phyloP scores from a whole-genome alignment of 2,329 filamentous ascomycete species.

The Neurospora crassa region DNA sequence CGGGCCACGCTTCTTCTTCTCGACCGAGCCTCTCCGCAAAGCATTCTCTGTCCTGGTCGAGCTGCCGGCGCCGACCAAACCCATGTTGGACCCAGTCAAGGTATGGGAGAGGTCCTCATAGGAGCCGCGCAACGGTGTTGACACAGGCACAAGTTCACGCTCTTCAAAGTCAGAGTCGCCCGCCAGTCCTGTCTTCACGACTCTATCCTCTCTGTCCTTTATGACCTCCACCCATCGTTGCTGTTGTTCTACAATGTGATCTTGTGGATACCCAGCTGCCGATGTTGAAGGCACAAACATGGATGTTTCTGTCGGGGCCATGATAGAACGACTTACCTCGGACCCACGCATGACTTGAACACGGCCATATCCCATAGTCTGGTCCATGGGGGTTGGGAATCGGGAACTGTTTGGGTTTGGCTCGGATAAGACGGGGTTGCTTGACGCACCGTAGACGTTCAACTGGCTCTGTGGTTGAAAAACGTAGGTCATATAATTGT shows the following conservation, averaged over 20 bases:
- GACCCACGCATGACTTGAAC: neutral
- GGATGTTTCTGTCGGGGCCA: neutral
- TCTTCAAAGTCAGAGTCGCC: neutral
- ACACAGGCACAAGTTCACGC: neutral
- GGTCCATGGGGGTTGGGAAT: neutral
- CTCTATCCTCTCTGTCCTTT: neutral
- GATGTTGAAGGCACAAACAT: neutral
- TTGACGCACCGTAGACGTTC: neutral
- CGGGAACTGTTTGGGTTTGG: neutral
- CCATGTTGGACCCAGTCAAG: neutral
- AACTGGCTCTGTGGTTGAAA: neutral
- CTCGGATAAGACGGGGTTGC: neutral
- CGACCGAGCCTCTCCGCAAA: neutral
- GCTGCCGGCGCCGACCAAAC: neutral
- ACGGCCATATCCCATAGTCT: neutral
- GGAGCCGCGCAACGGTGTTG: neutral
- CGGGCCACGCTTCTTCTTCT: slow-evolving; percentile 10
- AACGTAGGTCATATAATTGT: neutral
- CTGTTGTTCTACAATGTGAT: neutral
- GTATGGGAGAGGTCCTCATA: neutral
- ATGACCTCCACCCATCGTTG: neutral
- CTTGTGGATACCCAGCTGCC: neutral
- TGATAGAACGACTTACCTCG: neutral
- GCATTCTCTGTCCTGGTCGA: neutral
- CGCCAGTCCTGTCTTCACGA: neutral